phyloP scores from a whole-genome alignment of 1,284 basidiomycete genomes.

The Pseudozyma thailandica region DNA sequence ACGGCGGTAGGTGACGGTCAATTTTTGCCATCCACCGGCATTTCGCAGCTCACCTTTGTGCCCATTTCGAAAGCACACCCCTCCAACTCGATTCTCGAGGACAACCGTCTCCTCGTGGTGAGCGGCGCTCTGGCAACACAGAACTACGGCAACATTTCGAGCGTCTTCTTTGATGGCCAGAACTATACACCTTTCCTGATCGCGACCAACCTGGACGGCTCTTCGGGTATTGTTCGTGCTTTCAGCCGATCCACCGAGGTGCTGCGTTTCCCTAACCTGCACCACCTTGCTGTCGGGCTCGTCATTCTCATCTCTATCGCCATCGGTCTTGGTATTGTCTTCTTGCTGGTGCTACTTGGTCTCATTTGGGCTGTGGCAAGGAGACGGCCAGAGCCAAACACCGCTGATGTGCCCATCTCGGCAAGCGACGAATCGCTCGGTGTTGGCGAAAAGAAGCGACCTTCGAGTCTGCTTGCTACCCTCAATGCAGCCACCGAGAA shows the following conservation, averaged over 20 bases:
- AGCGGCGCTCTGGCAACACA: constrained; percentile 78
- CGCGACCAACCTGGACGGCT: constrained; percentile 77
- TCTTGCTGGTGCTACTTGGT: constrained; percentile 86
- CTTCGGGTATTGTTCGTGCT: constrained; percentile 78
- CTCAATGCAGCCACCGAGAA: constrained; percentile 75
- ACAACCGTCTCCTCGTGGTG: constrained; percentile 88
- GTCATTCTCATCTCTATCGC: constrained; percentile 97
- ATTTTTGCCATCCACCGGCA: constrained; percentile 73
- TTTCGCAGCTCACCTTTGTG: constrained; percentile 89
- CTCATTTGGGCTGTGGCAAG: constrained; percentile 89
- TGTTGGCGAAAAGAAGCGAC: constrained; percentile 55
- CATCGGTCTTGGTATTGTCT: constrained; percentile 92
- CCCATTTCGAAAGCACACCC: constrained; percentile 79
- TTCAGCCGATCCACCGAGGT: constrained; percentile 75
- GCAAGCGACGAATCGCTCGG: constrained; percentile 55
- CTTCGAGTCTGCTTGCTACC: constrained; percentile 60
- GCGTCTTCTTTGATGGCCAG: constrained; percentile 87
- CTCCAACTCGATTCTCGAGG: constrained; percentile 78
- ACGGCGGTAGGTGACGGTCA: constrained; percentile 33
- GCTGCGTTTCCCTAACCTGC: constrained; percentile 60
- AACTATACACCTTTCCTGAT: constrained; percentile 85
- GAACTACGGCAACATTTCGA: constrained; percentile 75
- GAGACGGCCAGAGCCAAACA: constrained; percentile 68
- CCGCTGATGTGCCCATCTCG: constrained; percentile 46
- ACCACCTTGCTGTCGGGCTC: constrained; percentile 80